These are phyloP conservation scores for Austroboletus rostrupii DNA, from an alignment of 1,284 basidiomycete genomes.

Conservation along the genomic window DNA sequence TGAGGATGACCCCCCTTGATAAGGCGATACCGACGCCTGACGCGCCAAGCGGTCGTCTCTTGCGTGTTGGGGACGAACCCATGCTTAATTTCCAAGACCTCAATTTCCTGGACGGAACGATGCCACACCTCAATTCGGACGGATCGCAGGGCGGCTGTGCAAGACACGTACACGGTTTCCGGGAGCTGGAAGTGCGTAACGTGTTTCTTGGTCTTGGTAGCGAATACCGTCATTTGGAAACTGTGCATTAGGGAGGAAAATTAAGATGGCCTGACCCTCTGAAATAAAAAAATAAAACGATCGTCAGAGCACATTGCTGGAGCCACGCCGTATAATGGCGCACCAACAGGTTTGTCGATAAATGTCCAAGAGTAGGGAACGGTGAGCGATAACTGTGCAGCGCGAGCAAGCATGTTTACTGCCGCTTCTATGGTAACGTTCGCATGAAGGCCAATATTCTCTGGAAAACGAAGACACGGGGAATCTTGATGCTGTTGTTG, in stretches of 20 bases:
- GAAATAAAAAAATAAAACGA: neutral
- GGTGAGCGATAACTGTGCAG: conserved; percentile 47
- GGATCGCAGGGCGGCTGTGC: too few relatives aligned
- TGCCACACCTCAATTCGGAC: neutral
- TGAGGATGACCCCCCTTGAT: conserved; percentile 65
- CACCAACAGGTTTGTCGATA: conserved; percentile 70
- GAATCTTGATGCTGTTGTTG: conserved; percentile 46
- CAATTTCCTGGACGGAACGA: conserved; percentile 53
- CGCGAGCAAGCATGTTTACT: conserved; percentile 55
- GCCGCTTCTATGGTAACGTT: conserved; percentile 57
- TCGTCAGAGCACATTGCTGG: neutral
- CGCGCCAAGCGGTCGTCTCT: conserved; percentile 58
- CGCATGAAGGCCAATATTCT: conserved; percentile 52
- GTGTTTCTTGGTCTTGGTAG: conserved; percentile 65
- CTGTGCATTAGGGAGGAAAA: conserved; percentile 52
- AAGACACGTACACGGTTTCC: conserved; percentile 44
- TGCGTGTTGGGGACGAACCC: conserved; percentile 67
- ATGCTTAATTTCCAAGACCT: conserved; percentile 64
- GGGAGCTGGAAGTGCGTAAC: conserved; percentile 47
- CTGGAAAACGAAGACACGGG: conserved; percentile 64
- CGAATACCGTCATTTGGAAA: conserved; percentile 71
- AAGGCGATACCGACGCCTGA: conserved; percentile 66
- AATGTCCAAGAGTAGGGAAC: conserved; percentile 66
- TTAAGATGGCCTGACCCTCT: conserved; percentile 65
- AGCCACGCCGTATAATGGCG: conserved; percentile 15